A percentile compares a stretch with the other conserved stretches of the same genome.
Evolutionary conservation across 305 asterid genomes (phyloP).

Genomic region (Fraxinus floribunda): DNA sequence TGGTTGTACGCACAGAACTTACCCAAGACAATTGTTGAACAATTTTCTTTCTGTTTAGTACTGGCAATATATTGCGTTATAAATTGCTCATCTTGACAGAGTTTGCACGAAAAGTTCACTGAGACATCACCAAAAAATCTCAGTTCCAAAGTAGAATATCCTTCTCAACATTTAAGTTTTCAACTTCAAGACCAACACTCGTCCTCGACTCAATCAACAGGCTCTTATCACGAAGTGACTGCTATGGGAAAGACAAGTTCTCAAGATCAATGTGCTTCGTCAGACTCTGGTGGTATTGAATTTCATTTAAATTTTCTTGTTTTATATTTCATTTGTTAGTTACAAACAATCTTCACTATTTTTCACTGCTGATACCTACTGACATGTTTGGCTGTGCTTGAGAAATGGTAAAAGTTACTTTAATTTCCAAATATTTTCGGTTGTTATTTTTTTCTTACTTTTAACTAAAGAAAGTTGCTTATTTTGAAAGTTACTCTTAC

Average conservation of each 20-base stretch:
- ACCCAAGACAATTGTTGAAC: constrained; percentile 11
- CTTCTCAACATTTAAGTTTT: constrained; percentile 29
- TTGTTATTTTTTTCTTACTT: not conserved
- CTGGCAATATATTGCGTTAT: not conserved
- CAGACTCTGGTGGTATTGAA: constrained; percentile 55
- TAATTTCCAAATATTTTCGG: not conserved
- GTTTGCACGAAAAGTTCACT: constrained; percentile 28
- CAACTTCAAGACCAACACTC: constrained; percentile 42
- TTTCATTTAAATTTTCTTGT: not conserved
- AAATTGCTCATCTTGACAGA: constrained; percentile 24
- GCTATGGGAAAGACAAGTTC: constrained; percentile 51
- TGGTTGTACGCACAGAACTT: constrained; percentile 31
- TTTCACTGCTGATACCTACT: not conserved
- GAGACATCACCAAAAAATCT: constrained; percentile 26
- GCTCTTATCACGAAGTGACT: constrained; percentile 35
- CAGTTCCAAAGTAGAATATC: constrained; percentile 30
- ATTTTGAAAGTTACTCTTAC: not conserved
- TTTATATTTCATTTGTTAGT: not conserved
- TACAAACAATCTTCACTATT: not conserved
- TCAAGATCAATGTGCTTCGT: constrained; percentile 61
- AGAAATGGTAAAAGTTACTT: not conserved
- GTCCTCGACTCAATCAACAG: constrained; percentile 44
- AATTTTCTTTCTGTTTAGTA: not conserved
- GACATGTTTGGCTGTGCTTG: not conserved
- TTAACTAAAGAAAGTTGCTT: not conserved